phyloP scores from a whole-genome alignment of 208 protist species.

The Acanthamoeba culbertsoni region DNA sequence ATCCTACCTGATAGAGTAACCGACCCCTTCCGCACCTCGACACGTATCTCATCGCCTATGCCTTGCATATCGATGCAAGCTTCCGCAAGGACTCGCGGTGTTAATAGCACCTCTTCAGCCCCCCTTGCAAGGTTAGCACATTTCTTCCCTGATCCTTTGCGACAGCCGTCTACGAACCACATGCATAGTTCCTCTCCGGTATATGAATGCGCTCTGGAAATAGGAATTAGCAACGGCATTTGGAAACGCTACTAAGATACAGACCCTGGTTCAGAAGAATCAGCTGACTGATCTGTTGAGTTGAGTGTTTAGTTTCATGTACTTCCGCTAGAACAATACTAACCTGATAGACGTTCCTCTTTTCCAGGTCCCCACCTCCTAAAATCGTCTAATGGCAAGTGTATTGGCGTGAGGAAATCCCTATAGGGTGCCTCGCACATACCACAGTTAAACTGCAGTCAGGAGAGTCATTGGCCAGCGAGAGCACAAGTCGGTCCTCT shows the following conservation, averaged over 20 bases:
- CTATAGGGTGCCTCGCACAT: not conserved
- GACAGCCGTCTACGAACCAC: not conserved
- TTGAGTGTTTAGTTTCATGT: too few relatives aligned
- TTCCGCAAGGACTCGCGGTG: not conserved
- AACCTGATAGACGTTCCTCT: not conserved
- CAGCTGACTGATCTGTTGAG: not conserved
- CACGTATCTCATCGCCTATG: not conserved
- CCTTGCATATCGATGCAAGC: not conserved
- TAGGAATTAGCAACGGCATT: not conserved
- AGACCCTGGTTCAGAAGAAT: not conserved
- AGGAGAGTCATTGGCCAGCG: not conserved
- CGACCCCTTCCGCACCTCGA: not conserved
- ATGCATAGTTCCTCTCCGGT: not conserved
- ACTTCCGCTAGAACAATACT: too few relatives aligned
- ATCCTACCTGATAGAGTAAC: too few relatives aligned
- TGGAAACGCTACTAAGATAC: not conserved
- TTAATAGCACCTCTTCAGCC: not conserved
- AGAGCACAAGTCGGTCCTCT: not conserved
- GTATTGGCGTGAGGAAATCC: too few relatives aligned
- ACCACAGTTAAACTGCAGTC: not conserved
- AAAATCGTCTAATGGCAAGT: not conserved
- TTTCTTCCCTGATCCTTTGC: not conserved
- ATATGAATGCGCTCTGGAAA: constrained; percentile 9
- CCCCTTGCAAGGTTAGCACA: not conserved
- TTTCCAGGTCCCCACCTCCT: not conserved